phyloP scores from a whole-genome alignment of 208 protist genomes.

The Trichomonas vaginalis region DNA sequence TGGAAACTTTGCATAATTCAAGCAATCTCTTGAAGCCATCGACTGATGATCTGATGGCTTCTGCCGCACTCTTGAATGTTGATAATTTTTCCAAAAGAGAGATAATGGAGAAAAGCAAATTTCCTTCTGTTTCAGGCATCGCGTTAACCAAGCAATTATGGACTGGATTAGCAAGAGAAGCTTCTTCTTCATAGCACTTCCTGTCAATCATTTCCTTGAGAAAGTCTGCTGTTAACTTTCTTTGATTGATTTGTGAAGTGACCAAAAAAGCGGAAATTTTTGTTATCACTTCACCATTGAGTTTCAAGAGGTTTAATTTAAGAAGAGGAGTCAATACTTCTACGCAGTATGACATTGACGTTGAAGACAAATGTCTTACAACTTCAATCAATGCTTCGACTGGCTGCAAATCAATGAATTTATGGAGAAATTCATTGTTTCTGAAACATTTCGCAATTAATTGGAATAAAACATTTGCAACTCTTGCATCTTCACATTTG shows the following conservation, averaged over 20 bases:
- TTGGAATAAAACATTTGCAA: not conserved
- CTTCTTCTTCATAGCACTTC: not conserved
- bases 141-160: not conserved
- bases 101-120: not conserved
- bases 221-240: not conserved
- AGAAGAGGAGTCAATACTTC: not conserved
- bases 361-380: not conserved
- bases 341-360: not conserved
- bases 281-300: not conserved
- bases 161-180: not conserved
- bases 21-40: not conserved
- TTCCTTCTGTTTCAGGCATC: not conserved
- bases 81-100: not conserved
- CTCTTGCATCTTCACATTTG: not conserved
- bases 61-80: not conserved
- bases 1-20: not conserved
- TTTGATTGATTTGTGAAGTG: not conserved
- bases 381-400: not conserved
- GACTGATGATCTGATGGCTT: not conserved
- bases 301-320: not conserved
- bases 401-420: not conserved
- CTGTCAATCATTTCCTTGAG: not conserved
- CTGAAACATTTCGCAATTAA: not conserved
- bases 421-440: not conserved
- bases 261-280: not conserved